A percentile compares a stretch with the other conserved stretches of the same genome.
Evolutionary conservation across 441 rosid species (phyloP).

Genomic region (Gossypium davidsonii): DNA sequence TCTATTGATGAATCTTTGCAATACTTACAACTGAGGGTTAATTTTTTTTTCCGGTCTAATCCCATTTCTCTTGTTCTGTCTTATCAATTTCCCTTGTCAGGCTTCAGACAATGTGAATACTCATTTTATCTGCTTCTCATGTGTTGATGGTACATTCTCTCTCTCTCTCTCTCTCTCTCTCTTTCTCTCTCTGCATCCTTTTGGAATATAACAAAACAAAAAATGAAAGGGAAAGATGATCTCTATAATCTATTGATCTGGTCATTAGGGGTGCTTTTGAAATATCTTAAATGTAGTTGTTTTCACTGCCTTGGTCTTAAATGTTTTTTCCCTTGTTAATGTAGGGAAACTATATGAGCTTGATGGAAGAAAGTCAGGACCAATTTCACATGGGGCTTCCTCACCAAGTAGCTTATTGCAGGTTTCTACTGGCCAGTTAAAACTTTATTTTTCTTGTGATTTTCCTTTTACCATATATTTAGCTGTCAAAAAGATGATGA

Average conservation of each 20-base stretch:
- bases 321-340: neutral
- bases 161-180: neutral
- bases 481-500: neutral
- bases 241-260: neutral
- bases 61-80: neutral
- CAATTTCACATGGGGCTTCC: slow-evolving; percentile 63
- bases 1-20: neutral
- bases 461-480: neutral
- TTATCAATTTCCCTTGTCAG: slow-evolving; percentile 25
- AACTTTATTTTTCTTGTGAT: neutral
- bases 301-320: neutral
- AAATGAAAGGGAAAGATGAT: neutral
- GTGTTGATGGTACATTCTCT: slow-evolving; percentile 58
- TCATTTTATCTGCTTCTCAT: slow-evolving; percentile 80
- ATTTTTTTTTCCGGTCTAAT: slow-evolving; percentile 2
- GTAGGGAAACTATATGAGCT: slow-evolving; percentile 82
- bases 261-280: slow-evolving; percentile 1
- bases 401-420: slow-evolving; percentile 58
- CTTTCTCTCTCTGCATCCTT: neutral
- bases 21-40: neutral
- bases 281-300: neutral
- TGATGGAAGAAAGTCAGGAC: slow-evolving; percentile 82
- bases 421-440: slow-evolving; percentile 33
- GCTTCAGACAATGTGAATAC: slow-evolving; percentile 59
- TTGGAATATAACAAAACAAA: neutral